Base-by-base conservation (phyloP, 768 basidiomycete species). In the Lentinula sp. region DNA sequence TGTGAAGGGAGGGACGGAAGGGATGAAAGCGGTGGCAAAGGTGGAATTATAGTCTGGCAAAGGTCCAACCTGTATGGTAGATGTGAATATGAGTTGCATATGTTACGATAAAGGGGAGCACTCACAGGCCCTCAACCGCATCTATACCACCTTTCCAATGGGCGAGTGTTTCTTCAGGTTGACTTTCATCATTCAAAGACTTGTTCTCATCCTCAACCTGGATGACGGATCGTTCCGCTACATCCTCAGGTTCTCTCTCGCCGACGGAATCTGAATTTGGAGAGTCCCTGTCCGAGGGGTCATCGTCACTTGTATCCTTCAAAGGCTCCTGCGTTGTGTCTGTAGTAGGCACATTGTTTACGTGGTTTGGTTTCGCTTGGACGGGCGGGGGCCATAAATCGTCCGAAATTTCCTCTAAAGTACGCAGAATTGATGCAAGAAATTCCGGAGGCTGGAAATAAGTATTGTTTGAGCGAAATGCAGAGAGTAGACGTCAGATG, bases 61-160 rank as follows among this genome's bases (percentile, higher is more conserved):
- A 59, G 45, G 6, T 13, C n/a, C 20, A 51, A 60, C 43, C 53
- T 35, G 42, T 45, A 60, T 2, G 23, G 43, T 42, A 39, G 41
- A 15, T 9, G 61, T 42, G 49, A 55, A 59, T 35, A 49, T 8
- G 10, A 43, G 52, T 37, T 55, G 4, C 7, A 23, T 9, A 43
- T n/a, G 12, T 28, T 5, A n/a, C 55, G 56, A 18, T 20, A 52
- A 16, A 45, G 53, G 55, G 16, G 13, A 12, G 12, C n/a, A 81
- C 88, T 80, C 70, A 91, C 90, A 89, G 69, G 64, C 80, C 81
- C 58, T 83, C 73, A n/a, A 81, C 75, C 36, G 74, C 74, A n/a
- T 79, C 77, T 55, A 86, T 62, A 5, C 80, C 81, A 52, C 71
- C 73, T 59, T 71, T 70, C 72, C 79, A 76, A 63, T 66, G 51